A percentile compares a stretch with the other conserved stretches of the same genome.
These are phyloP conservation scores for Apiospora koreana DNA, from an alignment of 2,329 filamentous ascomycete genomes.

Conservation along the genomic window DNA sequence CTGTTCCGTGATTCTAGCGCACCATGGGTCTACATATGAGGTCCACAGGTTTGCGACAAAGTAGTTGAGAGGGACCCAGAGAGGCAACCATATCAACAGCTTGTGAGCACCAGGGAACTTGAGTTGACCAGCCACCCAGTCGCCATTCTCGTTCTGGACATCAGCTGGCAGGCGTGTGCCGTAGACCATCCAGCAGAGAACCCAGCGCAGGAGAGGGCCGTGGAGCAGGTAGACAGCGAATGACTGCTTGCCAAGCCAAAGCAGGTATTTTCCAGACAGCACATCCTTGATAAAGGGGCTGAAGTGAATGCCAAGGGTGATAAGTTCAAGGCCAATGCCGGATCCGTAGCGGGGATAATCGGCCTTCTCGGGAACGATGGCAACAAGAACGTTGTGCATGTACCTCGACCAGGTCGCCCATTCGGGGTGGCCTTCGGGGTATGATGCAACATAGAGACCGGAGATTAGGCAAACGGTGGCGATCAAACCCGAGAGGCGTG, in stretches of 20 bases:
- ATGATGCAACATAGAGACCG: slow-evolving; percentile 60
- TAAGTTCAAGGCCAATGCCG: slow-evolving; percentile 34
- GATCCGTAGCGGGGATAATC: slow-evolving; percentile 46
- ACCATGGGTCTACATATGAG: slow-evolving; percentile 54
- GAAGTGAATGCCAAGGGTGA: slow-evolving; percentile 34
- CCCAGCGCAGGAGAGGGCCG: slow-evolving; percentile 58
- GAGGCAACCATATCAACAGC: slow-evolving; percentile 39
- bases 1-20: slow-evolving; percentile 44
- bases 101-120: slow-evolving; percentile 37
- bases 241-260: slow-evolving; percentile 64
- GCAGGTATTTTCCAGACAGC: slow-evolving; percentile 55
- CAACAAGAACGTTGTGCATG: slow-evolving; percentile 42
- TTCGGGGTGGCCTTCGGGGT: slow-evolving; percentile 56
- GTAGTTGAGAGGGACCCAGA: slow-evolving; percentile 51
- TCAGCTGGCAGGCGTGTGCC: slow-evolving; percentile 41
- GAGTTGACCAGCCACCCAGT: slow-evolving; percentile 37
- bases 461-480: slow-evolving; percentile 50
- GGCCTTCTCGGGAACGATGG: slow-evolving; percentile 46
- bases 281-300: slow-evolving; percentile 45
- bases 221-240: slow-evolving; percentile 67
- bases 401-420: slow-evolving; percentile 55
- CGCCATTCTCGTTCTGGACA: slow-evolving; percentile 37
- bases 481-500: slow-evolving; percentile 44
- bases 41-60: slow-evolving; percentile 51
- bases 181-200: slow-evolving; percentile 63